These are phyloP conservation scores for Sarocladium brachiariae DNA, from an alignment of 2,329 filamentous ascomycete species.

Conservation along the genomic window DNA sequence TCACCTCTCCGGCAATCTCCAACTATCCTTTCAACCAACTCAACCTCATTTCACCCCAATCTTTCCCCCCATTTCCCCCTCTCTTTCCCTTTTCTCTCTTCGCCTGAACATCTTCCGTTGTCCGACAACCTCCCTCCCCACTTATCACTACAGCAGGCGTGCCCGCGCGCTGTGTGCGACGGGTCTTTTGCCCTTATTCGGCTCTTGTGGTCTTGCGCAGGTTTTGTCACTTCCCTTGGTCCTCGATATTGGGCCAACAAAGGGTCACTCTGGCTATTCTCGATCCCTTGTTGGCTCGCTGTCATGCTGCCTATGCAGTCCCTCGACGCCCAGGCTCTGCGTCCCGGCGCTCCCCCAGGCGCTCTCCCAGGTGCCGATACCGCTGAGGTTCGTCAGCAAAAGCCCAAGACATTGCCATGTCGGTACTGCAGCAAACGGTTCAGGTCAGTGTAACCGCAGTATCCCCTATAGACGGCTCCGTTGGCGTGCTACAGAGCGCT, in stretches of 20 bases:
- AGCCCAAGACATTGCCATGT: slow-evolving; percentile 56
- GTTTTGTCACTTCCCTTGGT: slow-evolving; percentile 2
- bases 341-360: slow-evolving; percentile 16
- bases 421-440: slow-evolving; percentile 58
- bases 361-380: slow-evolving; percentile 33
- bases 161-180: background rate
- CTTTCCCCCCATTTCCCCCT: slow-evolving; percentile 5
- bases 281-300: slow-evolving; percentile 13
- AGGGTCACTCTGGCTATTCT: slow-evolving; percentile 5
- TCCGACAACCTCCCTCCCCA: slow-evolving; percentile 4
- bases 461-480: background rate
- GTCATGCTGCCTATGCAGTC: slow-evolving; percentile 47
- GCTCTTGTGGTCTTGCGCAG: background rate
- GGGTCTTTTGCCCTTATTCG: slow-evolving; percentile 8
- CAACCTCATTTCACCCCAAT: slow-evolving; percentile 1
- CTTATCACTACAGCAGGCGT: background rate
- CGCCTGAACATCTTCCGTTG: slow-evolving; percentile 2
- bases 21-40: background rate
- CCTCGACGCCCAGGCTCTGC: slow-evolving; percentile 38
- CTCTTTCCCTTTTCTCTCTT: slow-evolving; percentile 10
- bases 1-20: slow-evolving; percentile 1
- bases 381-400: slow-evolving; percentile 47
- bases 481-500: slow-evolving; percentile 13
- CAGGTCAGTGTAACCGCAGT: slow-evolving; percentile 37
- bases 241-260: slow-evolving; percentile 8